Base-by-base conservation (phyloP, 495 filamentous ascomycete species). In the Lophium mytilinum region DNA sequence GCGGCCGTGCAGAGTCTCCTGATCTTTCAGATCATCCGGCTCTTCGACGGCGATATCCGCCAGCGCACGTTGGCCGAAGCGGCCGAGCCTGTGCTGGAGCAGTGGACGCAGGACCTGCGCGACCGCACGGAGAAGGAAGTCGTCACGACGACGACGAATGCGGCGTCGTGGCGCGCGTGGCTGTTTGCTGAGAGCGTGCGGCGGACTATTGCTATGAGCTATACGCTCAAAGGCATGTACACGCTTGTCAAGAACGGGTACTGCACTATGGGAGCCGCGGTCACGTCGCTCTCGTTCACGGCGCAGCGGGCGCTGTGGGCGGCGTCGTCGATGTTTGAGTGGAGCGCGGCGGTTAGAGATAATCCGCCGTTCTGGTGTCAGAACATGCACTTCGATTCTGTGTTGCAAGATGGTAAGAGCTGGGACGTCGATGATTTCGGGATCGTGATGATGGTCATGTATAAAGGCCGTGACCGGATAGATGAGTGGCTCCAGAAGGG, bases 41-140 rank as follows among this genome's bases (percentile, higher is more conserved):
- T 85, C 15, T 81, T 82, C 58, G 80, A 83, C 60, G 78, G 76
- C 30, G 76, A 82, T 61, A 73, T 82, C 47, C 71, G 75, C 35
- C 71, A 74, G 45, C 72, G 75, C 7, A 69, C 72, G 1, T 62
- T 73, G 19, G 75, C 78, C 17, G 78, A 81, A 52, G 46, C 62
- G 17, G 62, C 74, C 15, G 75, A 78, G 15, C 65, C 73, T 0
- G 71, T 72, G 17, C 67, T 83, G 10, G 62, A 68, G 36, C 37
- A 41, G 0, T 79, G 76, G 76, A 69, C 68, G 0, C 46, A 58
- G 15, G 68, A 73, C 52, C 64, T 80, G 41, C 57, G 65, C 61
- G 30, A 59, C 11, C 52, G 43, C 30, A 60, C 61, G 6, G 39
- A 53, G 37, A 17, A 12, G 12, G 55, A 57, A 19, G 46, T 47